Evolutionary conservation across 805 yeast genomes (phyloP), one percentile per base, ranked within the genome.

Genomic region (Schwanniomyces vanrijiae): DNA sequence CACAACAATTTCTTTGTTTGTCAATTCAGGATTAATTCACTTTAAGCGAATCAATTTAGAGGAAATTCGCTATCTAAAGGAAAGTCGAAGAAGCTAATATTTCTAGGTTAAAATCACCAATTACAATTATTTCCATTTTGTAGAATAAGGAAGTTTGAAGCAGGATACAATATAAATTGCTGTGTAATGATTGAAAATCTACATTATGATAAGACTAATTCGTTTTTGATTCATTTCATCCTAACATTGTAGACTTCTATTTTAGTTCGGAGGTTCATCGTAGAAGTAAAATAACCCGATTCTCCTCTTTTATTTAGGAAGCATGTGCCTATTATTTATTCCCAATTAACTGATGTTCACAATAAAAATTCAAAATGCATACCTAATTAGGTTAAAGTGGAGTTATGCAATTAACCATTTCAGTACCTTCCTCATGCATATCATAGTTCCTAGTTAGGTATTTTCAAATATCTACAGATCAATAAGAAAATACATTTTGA

Each of bases 371-470:
- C 19, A 31, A 31, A 31, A 16, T 31, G 16, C 8, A 31, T 31
- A 25, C 25, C 25, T 21, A 37, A 37, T 5, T 21, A 21, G 39
- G 25, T 21, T 37, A 46, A 39, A 28, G 49, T 28, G 49, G 49
- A 42, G 49, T 35, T 42, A 29, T 33, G 31, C 35, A 33, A 29
- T 38, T 22, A 22, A 28, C 46, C 46, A 31, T 37, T 26, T 39
- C 33, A 42, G 49, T 39, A 40, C 25, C 22, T 40, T 22, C 31
- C n/a, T 37, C 20, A 46, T 46, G 49, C 49, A 46, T 24, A 25
- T 14, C 38, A 46, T 42, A 41, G 22, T 46, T 37, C 49, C 49
- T 46, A 38, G 18, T 42, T 22, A 37, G 45, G 49, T 6, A 46
- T 13, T 14, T 9, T 28, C 24, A 39, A 34, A 39, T 28, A 18